phyloP scores from a whole-genome alignment of 805 yeast species.

The Starmerella vitae region DNA sequence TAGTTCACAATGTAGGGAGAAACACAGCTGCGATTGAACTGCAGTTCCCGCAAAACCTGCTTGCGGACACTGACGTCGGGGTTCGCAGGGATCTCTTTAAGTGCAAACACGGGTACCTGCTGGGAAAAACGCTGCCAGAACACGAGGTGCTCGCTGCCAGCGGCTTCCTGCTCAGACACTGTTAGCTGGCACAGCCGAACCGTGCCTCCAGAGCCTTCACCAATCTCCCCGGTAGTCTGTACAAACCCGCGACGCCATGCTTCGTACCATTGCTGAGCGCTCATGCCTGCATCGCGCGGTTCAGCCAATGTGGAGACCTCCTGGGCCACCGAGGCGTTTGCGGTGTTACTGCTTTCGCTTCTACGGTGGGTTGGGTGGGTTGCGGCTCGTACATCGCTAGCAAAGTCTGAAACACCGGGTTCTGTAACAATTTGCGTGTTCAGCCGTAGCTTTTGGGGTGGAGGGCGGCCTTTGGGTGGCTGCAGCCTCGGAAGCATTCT shows the following conservation, averaged over 20 bases:
- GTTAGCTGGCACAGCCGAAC: slow-evolving; percentile 62
- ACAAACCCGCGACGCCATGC: slow-evolving; percentile 31
- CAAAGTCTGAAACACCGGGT: slow-evolving; percentile 10
- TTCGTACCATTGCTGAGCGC: slow-evolving; percentile 15
- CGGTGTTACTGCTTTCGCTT: neutral
- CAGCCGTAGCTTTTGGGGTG: slow-evolving; percentile 16
- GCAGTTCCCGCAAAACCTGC: slow-evolving; percentile 81
- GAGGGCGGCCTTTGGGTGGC: slow-evolving; percentile 18
- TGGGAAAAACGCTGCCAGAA: slow-evolving; percentile 6
- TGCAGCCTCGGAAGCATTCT: slow-evolving; percentile 17
- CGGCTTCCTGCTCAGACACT: slow-evolving; percentile 8
- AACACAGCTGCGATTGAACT: slow-evolving; percentile 69
- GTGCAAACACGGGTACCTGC: slow-evolving; percentile 52
- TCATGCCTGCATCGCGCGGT: too few relatives aligned
- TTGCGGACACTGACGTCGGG: slow-evolving; percentile 78
- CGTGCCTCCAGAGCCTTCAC: slow-evolving; percentile 92
- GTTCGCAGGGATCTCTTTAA: slow-evolving; percentile 59
- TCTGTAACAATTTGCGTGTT: slow-evolving; percentile 8
- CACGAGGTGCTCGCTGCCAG: slow-evolving; percentile 10
- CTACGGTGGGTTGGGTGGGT: neutral
- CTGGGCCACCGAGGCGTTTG: neutral
- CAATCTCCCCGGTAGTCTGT: slow-evolving; percentile 54
- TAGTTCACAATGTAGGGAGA: slow-evolving; percentile 80
- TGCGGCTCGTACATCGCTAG: slow-evolving; percentile 16
- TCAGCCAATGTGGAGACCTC: neutral